Conservation (phyloP, 2,329 filamentous ascomycete species). For the Rhinocladiella mackenziei region DNA sequence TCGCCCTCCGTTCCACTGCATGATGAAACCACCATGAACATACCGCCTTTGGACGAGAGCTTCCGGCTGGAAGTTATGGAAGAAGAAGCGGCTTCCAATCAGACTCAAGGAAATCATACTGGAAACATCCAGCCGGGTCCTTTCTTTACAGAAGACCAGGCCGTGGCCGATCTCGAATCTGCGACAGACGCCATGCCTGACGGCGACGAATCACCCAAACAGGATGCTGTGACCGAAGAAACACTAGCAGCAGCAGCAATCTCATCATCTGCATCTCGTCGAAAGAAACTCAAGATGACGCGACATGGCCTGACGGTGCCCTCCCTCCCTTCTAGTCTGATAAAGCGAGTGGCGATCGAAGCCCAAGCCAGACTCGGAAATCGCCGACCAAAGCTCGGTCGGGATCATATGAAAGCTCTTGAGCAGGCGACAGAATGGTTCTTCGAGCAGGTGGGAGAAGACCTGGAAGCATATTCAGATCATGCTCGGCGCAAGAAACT, state of each 20-base stretch:
- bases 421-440: constrained; percentile 85
- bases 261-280: constrained; percentile 21
- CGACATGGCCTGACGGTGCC: constrained; percentile 71
- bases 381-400: constrained; percentile 65
- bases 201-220: neutral
- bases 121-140: no score
- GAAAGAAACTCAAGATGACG: constrained; percentile 51
- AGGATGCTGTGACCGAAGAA: constrained; percentile 23
- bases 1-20: constrained; percentile 11
- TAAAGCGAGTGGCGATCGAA: constrained; percentile 55
- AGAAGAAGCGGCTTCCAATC: constrained; percentile 32
- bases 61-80: constrained; percentile 28
- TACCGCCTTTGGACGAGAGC: constrained; percentile 34
- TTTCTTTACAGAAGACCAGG: no score
- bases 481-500: constrained; percentile 74
- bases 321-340: constrained; percentile 65
- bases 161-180: no score
- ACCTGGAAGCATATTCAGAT: constrained; percentile 71
- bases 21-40: constrained; percentile 32
- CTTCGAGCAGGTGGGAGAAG: constrained; percentile 80
- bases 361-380: constrained; percentile 55
- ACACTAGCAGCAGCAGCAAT: constrained; percentile 20
- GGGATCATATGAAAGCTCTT: constrained; percentile 70
- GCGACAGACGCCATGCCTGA: neutral
- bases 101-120: no score